Evolutionary conservation across 495 filamentous ascomycete species (phyloP).

Genomic region (Talaromyces ruber): DNA sequence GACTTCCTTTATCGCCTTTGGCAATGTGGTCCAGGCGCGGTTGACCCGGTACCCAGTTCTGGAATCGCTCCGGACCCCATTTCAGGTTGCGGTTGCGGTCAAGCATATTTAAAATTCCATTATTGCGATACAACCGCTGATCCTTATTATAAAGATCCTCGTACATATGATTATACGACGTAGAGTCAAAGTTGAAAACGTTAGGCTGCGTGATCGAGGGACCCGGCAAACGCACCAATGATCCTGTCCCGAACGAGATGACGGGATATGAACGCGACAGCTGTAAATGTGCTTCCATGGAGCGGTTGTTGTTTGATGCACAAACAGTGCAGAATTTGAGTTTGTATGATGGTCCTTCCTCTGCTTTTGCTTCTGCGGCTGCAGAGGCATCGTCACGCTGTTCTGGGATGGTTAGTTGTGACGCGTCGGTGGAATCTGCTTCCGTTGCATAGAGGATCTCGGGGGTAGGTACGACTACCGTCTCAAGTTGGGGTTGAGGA

Average conservation of each 20-base stretch:
- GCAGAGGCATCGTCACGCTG: conserved; percentile 7
- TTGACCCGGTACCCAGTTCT: conserved; percentile 88
- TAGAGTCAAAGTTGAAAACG: conserved; percentile 93
- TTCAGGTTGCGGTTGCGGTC: conserved; percentile 87
- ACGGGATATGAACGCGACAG: conserved; percentile 79
- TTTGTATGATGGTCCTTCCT: conserved; percentile 56
- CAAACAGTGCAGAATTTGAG: conserved; percentile 98
- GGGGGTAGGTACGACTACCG: conserved; percentile 34
- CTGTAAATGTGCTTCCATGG: conserved; percentile 95
- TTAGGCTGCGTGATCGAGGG: conserved; percentile 89
- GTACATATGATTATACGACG: conserved; percentile 86
- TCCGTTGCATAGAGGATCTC: conserved; percentile 38
- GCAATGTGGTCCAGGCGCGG: conserved; percentile 57
- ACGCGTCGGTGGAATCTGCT: conserved; percentile 12
- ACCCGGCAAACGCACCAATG: conserved; percentile 86
- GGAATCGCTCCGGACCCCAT: conserved; percentile 94
- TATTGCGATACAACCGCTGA: conserved; percentile 77
- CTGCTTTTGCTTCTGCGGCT: conserved; percentile 15
- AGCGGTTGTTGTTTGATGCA: conserved; percentile 94
- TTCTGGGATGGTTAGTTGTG: conserved; percentile 12
- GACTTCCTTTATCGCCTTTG: conserved; percentile 57
- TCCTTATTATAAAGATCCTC: conserved; percentile 80
- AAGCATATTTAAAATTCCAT: conserved; percentile 92
- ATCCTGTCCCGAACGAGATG: conserved; percentile 96
- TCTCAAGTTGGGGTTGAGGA: conserved; percentile 42